A percentile compares a stretch with the other conserved stretches of the same genome.
phyloP scores from a whole-genome alignment of 2,329 filamentous ascomycete species.

The Periconia sp. region DNA sequence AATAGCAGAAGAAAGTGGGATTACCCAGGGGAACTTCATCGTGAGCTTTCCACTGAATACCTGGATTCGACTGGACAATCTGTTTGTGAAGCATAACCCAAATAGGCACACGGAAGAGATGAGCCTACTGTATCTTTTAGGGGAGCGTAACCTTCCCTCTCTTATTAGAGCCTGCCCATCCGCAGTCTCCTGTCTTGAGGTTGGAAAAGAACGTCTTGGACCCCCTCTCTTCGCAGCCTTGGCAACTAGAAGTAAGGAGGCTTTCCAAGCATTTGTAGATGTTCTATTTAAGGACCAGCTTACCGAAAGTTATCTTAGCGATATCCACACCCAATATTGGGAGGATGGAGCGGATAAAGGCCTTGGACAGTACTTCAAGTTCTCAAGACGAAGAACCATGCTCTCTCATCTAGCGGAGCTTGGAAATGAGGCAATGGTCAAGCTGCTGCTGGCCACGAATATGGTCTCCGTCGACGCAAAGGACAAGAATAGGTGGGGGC shows the following conservation, averaged over 20 bases:
- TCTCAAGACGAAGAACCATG: too few relatives aligned
- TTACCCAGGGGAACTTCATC: too few relatives aligned
- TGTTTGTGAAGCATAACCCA: constrained; percentile 31
- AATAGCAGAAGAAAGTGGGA: too few relatives aligned
- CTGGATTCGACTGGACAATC: constrained; percentile 36
- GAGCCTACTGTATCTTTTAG: constrained; percentile 7
- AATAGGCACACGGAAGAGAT: constrained; percentile 6
- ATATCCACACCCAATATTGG: too few relatives aligned
- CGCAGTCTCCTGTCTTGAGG: constrained; percentile 11
- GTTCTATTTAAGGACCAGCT: too few relatives aligned
- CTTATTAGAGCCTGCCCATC: constrained; percentile 31
- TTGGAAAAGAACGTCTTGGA: constrained; percentile 32
- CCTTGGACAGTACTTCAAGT: too few relatives aligned
- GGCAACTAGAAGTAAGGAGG: constrained; percentile 28
- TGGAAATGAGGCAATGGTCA: neutral
- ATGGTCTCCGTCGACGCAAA: too few relatives aligned
- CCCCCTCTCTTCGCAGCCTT: constrained; percentile 42
- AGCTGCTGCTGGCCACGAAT: neutral
- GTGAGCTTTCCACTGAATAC: too few relatives aligned
- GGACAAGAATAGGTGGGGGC: too few relatives aligned
- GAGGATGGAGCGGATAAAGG: too few relatives aligned
- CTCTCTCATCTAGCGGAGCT: neutral
- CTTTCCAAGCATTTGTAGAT: neutral
- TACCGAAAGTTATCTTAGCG: too few relatives aligned
- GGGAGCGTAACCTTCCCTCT: constrained; percentile 4